Conservation (phyloP, 73 alveolate genomes). For the Blepharisma stoltei region DNA sequence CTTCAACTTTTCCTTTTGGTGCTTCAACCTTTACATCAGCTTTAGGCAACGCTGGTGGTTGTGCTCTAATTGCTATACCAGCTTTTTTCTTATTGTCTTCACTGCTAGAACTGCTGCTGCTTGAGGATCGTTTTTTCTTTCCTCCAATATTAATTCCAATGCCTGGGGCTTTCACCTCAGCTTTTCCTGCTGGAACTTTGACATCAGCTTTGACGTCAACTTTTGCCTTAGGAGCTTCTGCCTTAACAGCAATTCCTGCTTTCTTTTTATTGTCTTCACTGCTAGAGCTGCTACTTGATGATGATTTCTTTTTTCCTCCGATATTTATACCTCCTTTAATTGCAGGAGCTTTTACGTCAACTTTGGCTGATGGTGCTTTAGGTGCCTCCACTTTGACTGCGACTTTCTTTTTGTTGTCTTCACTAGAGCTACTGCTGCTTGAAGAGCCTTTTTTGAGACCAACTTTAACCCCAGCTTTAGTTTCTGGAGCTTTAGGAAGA, state of each 20-base stretch:
- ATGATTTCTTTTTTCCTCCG: background rate
- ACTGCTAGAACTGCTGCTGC: background rate
- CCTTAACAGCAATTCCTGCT: background rate
- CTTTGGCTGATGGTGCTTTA: constrained; percentile 22
- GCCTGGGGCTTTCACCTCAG: background rate
- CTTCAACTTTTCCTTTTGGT: too few species aligned
- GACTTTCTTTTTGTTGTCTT: background rate
- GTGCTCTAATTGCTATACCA: background rate
- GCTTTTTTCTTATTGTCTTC: background rate
- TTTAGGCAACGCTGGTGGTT: background rate
- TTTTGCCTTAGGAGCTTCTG: background rate
- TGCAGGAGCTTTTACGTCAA: constrained; percentile 16
- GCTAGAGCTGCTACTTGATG: background rate
- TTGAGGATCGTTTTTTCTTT: background rate
- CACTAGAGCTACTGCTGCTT: background rate
- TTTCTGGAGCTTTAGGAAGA: background rate
- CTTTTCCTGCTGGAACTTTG: constrained; percentile 22
- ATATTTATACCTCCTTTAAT: background rate
- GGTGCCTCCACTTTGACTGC: background rate
- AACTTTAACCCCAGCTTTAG: background rate
- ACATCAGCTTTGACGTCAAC: constrained; percentile 6
- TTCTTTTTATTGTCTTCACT: background rate
- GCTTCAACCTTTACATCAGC: too few species aligned
- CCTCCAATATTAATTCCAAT: background rate
- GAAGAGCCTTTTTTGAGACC: background rate